Base-by-base conservation (phyloP, 805 yeast genomes). In the Metschnikowia shivogae region DNA sequence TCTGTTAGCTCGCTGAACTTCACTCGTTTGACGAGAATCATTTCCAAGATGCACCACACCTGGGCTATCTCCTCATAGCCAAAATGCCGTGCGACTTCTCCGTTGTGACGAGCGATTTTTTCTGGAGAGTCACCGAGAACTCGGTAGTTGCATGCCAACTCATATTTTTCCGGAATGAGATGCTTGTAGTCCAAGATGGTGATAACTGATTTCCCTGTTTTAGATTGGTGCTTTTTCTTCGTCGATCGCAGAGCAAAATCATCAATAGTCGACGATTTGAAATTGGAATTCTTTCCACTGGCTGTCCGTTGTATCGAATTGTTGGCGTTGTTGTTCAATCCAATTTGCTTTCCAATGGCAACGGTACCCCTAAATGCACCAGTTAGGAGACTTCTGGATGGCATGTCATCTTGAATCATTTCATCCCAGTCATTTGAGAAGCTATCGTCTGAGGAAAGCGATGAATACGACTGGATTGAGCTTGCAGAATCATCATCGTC, bases 161-260 rank as follows among this genome's bases (percentile, higher is more conserved):
- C 84, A 61, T 77, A 74, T 50, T 84, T 81, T 13, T 89, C 84
- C 0, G 96, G 96, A 30, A 89, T 76, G 39, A 90, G 65, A 57
- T 82, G 75, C 17, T 77, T 67, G 60, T 84, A 84, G 57, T 89
- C 92, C 46, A 75, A 70, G 2, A 82, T 75, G 3, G 76, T 73
- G 8, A 87, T 82, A n/a, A 78, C 61, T 54, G 85, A 86, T 49
- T 49, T 59, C 40, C 67, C 77, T n/a, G 53, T 54, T 6, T 55
- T 58, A 34, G 45, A 6, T 14, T 28, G 40, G 49, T 57, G 61
- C 61, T 49, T 57, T 51, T 44, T 53, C 45, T 46, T 53, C 13
- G 49, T 42, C 11, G 49, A 46, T 48, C 41, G 48, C 56, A 50
- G 50, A 14, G 67, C 60, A 12, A 54, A 58, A 9, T 65, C 73